Evolutionary conservation across 2,329 filamentous ascomycete species (phyloP).

Genomic region (Aspergillus sp.): DNA sequence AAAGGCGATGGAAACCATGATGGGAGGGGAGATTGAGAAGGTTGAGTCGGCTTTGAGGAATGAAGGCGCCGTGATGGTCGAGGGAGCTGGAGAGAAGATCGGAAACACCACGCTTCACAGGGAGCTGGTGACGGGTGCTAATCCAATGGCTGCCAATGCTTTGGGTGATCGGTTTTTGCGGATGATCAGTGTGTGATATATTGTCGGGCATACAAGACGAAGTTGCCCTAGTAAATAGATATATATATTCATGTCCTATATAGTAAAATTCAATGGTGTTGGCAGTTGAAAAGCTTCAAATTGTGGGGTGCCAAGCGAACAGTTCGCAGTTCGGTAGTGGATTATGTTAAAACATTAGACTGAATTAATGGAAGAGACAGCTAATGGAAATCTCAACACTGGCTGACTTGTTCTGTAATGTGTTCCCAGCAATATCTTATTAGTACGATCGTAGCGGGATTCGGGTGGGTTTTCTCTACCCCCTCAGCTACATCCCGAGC

Average conservation of each 20-base stretch:
- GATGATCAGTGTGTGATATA: conserved; percentile 19
- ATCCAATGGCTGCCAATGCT: conserved; percentile 27
- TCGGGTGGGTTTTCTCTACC: too few relatives aligned
- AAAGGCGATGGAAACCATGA: conserved; percentile 41
- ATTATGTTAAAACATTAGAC: too few relatives aligned
- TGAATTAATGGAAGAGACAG: too few relatives aligned
- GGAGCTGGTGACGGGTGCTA: conserved; percentile 33
- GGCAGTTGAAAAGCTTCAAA: too few relatives aligned
- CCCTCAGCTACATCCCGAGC: background rate
- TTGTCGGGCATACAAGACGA: too few relatives aligned
- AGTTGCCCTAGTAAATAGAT: too few relatives aligned
- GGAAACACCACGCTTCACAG: conserved; percentile 41
- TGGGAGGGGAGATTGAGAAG: conserved; percentile 40
- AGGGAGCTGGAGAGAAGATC: conserved; percentile 34
- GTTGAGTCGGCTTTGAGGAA: conserved; percentile 35
- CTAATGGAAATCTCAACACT: background rate
- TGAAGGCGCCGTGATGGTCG: conserved; percentile 42
- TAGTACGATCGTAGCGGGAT: too few relatives aligned
- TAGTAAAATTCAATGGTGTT: too few relatives aligned
- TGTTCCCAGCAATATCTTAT: too few relatives aligned
- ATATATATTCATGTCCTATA: too few relatives aligned
- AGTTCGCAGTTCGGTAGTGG: too few relatives aligned
- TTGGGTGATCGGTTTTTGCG: conserved; percentile 29
- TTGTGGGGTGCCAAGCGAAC: too few relatives aligned
- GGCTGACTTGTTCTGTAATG: background rate